phyloP scores from a whole-genome alignment of 2,329 filamentous ascomycete genomes.

The Cytospora chrysosperma region DNA sequence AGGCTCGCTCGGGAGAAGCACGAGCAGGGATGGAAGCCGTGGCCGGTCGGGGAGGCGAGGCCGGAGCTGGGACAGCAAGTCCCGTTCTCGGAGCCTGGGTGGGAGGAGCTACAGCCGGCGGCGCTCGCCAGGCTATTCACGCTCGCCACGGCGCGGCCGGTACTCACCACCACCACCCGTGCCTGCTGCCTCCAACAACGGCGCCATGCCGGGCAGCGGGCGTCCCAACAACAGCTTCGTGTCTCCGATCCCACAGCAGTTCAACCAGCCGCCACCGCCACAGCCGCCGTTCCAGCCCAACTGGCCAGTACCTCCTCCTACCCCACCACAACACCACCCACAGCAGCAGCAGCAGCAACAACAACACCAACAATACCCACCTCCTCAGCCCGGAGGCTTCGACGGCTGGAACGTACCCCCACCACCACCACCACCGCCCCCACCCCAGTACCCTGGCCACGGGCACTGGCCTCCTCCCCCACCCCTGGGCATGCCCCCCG shows the following conservation, averaged over 20 bases:
- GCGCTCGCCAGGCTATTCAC: conserved; percentile 27
- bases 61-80: conserved; percentile 26
- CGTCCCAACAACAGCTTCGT: conserved; percentile 23
- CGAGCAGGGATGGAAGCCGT: conserved; percentile 23
- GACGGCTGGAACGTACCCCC: conserved; percentile 23
- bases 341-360: no score
- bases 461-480: conserved; percentile 44
- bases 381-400: conserved; percentile 26
- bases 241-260: conserved; percentile 22
- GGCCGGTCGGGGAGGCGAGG: conserved; percentile 26
- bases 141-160: conserved; percentile 25
- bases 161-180: conserved; percentile 14
- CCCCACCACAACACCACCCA: conserved; percentile 24
- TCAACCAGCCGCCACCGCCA: conserved; percentile 20
- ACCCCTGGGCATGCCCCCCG: conserved; percentile 21
- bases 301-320: conserved; percentile 11
- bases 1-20: conserved; percentile 33
- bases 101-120: conserved; percentile 33
- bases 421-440: conserved; percentile 38
- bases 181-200: not conserved
- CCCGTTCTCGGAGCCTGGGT: conserved; percentile 25
- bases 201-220: not conserved
- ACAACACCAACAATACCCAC: conserved; percentile 22
- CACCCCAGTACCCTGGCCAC: conserved; percentile 40
- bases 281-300: conserved; percentile 27